Evolutionary conservation across 2,329 filamentous ascomycete genomes (phyloP), one percentile per base, ranked within the genome.

Genomic region (Cordyceps militaris): DNA sequence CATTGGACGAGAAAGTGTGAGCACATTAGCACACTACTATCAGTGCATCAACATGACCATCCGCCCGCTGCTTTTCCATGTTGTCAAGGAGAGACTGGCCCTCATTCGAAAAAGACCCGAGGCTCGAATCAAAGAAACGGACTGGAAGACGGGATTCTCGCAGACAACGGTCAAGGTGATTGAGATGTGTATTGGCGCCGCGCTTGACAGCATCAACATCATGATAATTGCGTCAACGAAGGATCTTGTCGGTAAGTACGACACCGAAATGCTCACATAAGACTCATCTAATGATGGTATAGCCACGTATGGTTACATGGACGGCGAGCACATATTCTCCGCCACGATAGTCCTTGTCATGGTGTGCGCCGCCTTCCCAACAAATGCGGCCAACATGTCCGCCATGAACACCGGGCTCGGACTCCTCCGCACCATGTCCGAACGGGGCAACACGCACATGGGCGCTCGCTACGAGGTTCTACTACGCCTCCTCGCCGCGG

Each of bases 11-110:
- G 78, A 81, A 65, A 74, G 72, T 10, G 76, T 81, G 4, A 79
- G 77, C 1, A 78, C 76, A 3, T 76, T 79, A 55, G 66, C 80
- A 23, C 79, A 83, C 61, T 82, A 81, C 61, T 81, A 81, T 60
- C 79, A 81, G 44, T 82, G 80, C 63, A 75, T 82, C 63, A 81
- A 81, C 62, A 82, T 83, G 79, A 80, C 79, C 0, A 77, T 75
- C 0, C 70, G 80, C 4, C 80, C 80, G 1, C 66, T 82, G 24
- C 70, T 83, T 0, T 80, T 81, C 59, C 75, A 80, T 60, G 74
- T 82, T 3, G 77, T 81, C 8, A 76, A 80, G 63, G 72, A 73
- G 44, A 73, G 78, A 4, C 68, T 81, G 0, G 69, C 73, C 49
- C 65, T 68, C 21, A 58, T 60, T 51, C 53, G 53, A 16, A 59